Conservation (phyloP, 768 basidiomycete genomes). For the Panaeolus papilionaceus region DNA sequence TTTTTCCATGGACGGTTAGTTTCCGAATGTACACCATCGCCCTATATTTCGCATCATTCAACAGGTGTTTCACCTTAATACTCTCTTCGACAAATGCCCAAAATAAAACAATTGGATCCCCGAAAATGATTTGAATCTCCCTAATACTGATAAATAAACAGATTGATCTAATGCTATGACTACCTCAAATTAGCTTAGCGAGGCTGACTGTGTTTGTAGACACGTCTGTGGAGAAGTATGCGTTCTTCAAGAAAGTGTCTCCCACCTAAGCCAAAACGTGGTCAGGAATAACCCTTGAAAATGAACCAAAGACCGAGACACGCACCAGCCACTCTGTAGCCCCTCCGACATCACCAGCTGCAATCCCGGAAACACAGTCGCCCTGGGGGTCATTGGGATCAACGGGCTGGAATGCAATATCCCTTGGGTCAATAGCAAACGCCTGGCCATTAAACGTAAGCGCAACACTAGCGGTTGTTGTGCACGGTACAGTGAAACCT, state of each 20-base stretch:
- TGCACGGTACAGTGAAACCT: slow-evolving; percentile 59
- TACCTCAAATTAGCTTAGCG: slow-evolving; percentile 52
- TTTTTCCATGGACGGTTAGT: not conserved
- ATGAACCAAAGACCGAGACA: slow-evolving; percentile 18
- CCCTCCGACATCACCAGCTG: slow-evolving; percentile 63
- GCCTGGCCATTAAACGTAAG: slow-evolving; percentile 52
- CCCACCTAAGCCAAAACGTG: slow-evolving; percentile 46
- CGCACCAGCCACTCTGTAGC: slow-evolving; percentile 71
- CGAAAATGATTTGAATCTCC: slow-evolving; percentile 10
- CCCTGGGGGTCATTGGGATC: slow-evolving; percentile 61
- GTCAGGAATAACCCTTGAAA: slow-evolving; percentile 19
- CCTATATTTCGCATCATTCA: not conserved
- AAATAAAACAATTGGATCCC: not conserved
- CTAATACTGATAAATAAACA: slow-evolving; percentile 7
- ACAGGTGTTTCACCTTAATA: not conserved
- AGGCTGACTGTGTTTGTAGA: slow-evolving; percentile 62
- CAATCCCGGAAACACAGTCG: slow-evolving; percentile 75
- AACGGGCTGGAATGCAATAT: slow-evolving; percentile 61
- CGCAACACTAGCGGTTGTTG: slow-evolving; percentile 45
- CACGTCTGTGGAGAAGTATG: slow-evolving; percentile 71
- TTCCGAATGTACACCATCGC: slow-evolving; percentile 1
- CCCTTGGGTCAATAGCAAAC: slow-evolving; percentile 67
- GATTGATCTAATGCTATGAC: not conserved
- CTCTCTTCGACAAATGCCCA: not conserved
- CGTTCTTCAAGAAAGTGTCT: slow-evolving; percentile 82